phyloP scores from a whole-genome alignment of 2,329 filamentous ascomycete species.

The Stagonosporopsis rhizophila region DNA sequence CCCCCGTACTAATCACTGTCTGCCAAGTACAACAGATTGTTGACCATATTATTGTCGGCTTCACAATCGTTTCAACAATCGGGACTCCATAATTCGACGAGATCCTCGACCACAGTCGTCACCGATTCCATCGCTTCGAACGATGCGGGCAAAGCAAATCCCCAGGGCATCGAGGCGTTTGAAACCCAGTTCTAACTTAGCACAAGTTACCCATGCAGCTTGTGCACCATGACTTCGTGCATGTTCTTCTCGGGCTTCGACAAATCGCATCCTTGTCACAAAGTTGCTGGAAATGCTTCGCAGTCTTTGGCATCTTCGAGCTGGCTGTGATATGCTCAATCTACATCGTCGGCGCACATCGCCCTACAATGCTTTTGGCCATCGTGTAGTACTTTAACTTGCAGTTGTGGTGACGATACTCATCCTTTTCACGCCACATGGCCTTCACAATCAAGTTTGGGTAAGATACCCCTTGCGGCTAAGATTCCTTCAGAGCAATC shows the following conservation, averaged over 20 bases:
- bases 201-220: neutral
- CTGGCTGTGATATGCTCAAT: neutral
- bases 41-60: neutral
- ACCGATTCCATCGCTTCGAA: neutral
- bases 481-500: neutral
- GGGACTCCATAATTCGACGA: neutral
- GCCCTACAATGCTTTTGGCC: neutral
- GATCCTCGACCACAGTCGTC: neutral
- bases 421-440: neutral
- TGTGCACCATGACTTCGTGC: neutral
- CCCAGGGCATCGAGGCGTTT: neutral
- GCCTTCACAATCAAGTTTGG: neutral
- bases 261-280: too few relatives aligned
- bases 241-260: too few relatives aligned
- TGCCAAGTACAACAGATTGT: neutral
- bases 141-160: neutral
- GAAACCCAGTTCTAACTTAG: neutral
- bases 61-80: neutral
- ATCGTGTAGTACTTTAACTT: neutral
- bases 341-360: neutral
- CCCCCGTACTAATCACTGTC: neutral
- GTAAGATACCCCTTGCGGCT: conserved; percentile 3
- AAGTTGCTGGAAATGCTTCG: neutral
- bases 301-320: neutral
- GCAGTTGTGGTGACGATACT: neutral